Base-by-base conservation (phyloP, 2,329 filamentous ascomycete genomes). In the Ceratocystis ficicola region DNA sequence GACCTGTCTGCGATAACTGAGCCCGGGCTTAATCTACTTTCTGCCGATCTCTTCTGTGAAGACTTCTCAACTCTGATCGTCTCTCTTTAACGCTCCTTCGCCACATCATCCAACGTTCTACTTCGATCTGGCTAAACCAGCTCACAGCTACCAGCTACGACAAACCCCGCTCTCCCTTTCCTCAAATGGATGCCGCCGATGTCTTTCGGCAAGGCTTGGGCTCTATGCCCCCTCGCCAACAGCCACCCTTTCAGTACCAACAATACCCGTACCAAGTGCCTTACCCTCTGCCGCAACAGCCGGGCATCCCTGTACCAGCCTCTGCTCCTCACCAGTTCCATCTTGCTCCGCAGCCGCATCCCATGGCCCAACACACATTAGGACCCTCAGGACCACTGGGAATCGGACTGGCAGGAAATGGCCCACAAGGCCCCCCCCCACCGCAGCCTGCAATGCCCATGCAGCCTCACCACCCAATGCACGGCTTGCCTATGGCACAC, bases 141-240 rank as follows among this genome's bases (percentile, higher is more conserved):
- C n/a, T 22, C 8, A 22, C 32, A 41, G 32, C 32, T 32, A n/a
- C 41, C 32, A 41, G 32, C 32, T 32, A 22, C 17, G 57, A 36
- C 36, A 32, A 5, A 8, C n/a, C n/a, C 59, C 41, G 15, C 52
- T 4, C 25, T 12, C 52, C 15, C 52, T 8, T 28, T 20, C 46
- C 52, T 15, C 32, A 70, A 68, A 87, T 87, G 84, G 82, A 86
- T 73, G 78, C 81, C 69, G 77, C 80, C 69, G 79, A 80, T 72
- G 77, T 85, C 71, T 84, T 85, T 71, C 81, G 81, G 70, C 83
- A 83, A 73, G 83, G 81, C 72, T 77, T 84, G 67, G 77, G 77
- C 71, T 71, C 72, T 73, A 73, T 66, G 66, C 69, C 68, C 41
- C 68, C 48, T 57, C 67, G 62, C 28, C 67, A 68, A 55, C 67